Evolutionary conservation across 345 rosid genomes (phyloP).

Genomic region (Pugionium cornutum): DNA sequence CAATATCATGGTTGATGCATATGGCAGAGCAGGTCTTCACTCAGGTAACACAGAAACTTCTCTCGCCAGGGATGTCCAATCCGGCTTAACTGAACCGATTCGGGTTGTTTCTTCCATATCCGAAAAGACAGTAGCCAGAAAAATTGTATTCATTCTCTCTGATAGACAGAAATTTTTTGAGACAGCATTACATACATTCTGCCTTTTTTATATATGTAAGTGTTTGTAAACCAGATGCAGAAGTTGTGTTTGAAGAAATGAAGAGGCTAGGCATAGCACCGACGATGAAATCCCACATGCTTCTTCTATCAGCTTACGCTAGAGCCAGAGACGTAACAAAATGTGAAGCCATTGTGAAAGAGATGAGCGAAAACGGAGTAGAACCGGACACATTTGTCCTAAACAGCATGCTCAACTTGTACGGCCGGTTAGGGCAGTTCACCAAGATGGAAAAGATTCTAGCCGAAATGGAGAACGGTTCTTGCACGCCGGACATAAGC

Average conservation of each 20-base stretch:
- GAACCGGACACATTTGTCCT: slow-evolving; percentile 78
- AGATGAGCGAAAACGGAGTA: slow-evolving; percentile 72
- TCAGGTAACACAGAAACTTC: slow-evolving; percentile 47
- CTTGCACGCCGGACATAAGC: slow-evolving; percentile 62
- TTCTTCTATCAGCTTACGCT: slow-evolving; percentile 80
- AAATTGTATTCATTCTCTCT: too few relatives aligned
- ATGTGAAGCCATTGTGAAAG: slow-evolving; percentile 70
- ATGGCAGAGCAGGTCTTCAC: slow-evolving; percentile 82
- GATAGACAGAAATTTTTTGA: too few relatives aligned
- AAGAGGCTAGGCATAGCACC: slow-evolving; percentile 72
- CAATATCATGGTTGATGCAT: slow-evolving; percentile 94
- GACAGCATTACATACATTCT: neutral
- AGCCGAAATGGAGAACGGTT: slow-evolving; percentile 64
- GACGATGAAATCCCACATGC: slow-evolving; percentile 94
- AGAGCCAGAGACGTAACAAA: slow-evolving; percentile 62
- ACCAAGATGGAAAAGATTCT: slow-evolving; percentile 75
- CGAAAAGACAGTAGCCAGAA: neutral
- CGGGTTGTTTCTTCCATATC: neutral
- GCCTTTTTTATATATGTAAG: neutral
- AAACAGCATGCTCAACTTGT: slow-evolving; percentile 82
- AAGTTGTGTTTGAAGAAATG: slow-evolving; percentile 79
- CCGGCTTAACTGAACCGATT: neutral
- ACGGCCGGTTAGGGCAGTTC: slow-evolving; percentile 75
- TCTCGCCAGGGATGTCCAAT: neutral
- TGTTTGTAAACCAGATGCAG: slow-evolving; percentile 55